phyloP scores from a whole-genome alignment of 23 red algal genomes.

The Pyropia yezoensis region DNA sequence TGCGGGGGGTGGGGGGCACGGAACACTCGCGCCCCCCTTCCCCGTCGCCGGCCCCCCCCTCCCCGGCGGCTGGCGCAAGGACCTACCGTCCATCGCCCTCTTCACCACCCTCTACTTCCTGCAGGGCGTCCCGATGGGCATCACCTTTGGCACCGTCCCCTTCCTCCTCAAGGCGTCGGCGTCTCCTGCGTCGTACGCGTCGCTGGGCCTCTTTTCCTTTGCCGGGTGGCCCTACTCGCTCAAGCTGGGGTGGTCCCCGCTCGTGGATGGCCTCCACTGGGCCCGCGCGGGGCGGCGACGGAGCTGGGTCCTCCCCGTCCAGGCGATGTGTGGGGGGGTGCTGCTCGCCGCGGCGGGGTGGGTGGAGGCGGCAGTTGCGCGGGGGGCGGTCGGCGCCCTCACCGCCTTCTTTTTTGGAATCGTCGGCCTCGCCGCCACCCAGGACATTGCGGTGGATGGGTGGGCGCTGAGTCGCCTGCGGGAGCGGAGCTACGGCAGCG shows the following conservation, averaged over 20 bases:
- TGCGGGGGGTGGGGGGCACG: no score
- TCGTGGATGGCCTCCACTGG: slow-evolving; percentile 78
- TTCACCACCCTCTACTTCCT: slow-evolving; percentile 61
- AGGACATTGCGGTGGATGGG: slow-evolving; percentile 96
- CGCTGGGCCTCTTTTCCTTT: slow-evolving; percentile 75
- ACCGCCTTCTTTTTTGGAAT: slow-evolving; percentile 59
- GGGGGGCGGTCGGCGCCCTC: slow-evolving; percentile 35
- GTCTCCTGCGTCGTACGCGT: slow-evolving; percentile 23
- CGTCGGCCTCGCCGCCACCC: slow-evolving; percentile 67
- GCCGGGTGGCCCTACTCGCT: slow-evolving; percentile 84
- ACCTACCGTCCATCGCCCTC: slow-evolving; percentile 28
- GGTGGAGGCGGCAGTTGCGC: slow-evolving; percentile 45
- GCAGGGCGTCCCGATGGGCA: slow-evolving; percentile 84
- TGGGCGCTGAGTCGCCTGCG: slow-evolving; percentile 83
- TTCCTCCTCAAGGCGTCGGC: slow-evolving; percentile 74
- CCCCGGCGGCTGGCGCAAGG: slow-evolving; percentile 25
- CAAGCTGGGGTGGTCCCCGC: slow-evolving; percentile 79
- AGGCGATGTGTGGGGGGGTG: slow-evolving; percentile 45
- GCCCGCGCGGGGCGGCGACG: slow-evolving; percentile 61
- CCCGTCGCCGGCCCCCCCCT: no score
- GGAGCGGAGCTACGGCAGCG: slow-evolving; percentile 53
- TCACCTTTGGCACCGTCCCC: slow-evolving; percentile 72
- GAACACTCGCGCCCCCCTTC: no score
- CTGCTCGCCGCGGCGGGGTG: slow-evolving; percentile 23
- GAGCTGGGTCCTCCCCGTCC: slow-evolving; percentile 82